These are phyloP conservation scores for Chrysanthemum lavandulifolium DNA, from an alignment of 129 eudicot species.

Conservation along the genomic window DNA sequence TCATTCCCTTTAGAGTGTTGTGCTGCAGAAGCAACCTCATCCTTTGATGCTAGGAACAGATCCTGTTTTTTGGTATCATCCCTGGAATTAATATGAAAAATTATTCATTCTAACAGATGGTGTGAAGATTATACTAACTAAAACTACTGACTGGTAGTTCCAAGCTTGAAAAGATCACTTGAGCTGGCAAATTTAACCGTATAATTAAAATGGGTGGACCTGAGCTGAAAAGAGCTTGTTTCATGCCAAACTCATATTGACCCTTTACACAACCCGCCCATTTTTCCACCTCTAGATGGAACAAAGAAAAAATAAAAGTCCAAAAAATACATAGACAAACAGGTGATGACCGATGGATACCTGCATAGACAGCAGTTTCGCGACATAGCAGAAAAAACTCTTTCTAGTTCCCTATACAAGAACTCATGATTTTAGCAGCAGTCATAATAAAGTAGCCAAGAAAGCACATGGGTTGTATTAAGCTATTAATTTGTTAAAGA, in stretches of 20 bases:
- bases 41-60: constrained; percentile 68
- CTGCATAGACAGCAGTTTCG: constrained; percentile 75
- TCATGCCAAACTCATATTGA: neutral
- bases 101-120: neutral
- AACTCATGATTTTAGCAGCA: constrained; percentile 1
- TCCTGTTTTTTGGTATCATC: constrained; percentile 44
- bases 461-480: neutral
- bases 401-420: constrained; percentile 73
- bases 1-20: constrained; percentile 52
- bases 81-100: constrained; percentile 37
- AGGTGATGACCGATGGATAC: constrained; percentile 27
- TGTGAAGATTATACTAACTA: constrained; percentile 13
- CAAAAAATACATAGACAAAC: constrained; percentile 35
- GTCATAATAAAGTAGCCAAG: constrained; percentile 10
- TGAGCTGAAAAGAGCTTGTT: neutral
- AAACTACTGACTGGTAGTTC: neutral
- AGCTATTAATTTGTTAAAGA: neutral
- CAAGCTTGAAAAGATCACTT: neutral
- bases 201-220: neutral
- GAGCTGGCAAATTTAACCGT: neutral
- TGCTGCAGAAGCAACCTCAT: constrained; percentile 38
- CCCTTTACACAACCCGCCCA: neutral
- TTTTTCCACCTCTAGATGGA: neutral
- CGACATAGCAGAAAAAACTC: constrained; percentile 74
- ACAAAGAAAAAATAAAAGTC: neutral